Evolutionary conservation across 257 asterid species (phyloP).

Genomic region (Voacanga thouarsii): DNA sequence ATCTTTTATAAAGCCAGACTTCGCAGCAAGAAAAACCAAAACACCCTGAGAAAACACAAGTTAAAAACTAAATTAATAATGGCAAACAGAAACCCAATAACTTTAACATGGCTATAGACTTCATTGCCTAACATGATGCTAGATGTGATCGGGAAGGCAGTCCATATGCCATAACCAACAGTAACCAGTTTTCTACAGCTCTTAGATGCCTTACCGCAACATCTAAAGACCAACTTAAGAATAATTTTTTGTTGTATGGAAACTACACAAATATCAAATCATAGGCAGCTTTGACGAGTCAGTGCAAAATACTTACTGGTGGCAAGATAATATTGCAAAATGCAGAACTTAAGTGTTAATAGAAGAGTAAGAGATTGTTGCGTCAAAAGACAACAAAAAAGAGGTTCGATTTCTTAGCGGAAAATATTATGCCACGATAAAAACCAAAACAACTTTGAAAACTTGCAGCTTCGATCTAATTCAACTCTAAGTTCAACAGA

Average conservation of each 20-base stretch:
- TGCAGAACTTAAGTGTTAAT: not conserved
- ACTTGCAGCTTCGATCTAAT: not conserved
- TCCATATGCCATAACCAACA: not conserved
- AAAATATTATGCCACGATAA: not conserved
- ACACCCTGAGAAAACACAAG: constrained; percentile 60
- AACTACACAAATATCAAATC: not conserved
- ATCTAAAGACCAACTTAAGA: not conserved
- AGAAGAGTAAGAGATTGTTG: not conserved
- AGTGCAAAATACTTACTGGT: not conserved
- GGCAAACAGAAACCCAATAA: not conserved
- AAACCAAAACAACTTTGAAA: not conserved
- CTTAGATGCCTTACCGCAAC: not conserved
- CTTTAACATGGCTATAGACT: not conserved
- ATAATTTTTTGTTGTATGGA: not conserved
- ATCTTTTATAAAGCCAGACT: constrained; percentile 62
- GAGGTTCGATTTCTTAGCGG: not conserved
- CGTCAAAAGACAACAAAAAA: not conserved
- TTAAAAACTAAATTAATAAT: constrained; percentile 2
- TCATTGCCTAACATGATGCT: not conserved
- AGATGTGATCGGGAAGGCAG: not conserved
- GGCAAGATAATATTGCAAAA: not conserved
- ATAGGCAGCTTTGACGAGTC: not conserved
- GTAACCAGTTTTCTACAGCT: not conserved
- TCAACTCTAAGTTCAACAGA: not conserved
- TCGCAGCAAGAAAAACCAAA: constrained; percentile 93